A percentile compares a stretch with the other conserved stretches of the same genome.
Evolutionary conservation across 306 rosid genomes (phyloP).

Genomic region (Cicer chorassanicum): DNA sequence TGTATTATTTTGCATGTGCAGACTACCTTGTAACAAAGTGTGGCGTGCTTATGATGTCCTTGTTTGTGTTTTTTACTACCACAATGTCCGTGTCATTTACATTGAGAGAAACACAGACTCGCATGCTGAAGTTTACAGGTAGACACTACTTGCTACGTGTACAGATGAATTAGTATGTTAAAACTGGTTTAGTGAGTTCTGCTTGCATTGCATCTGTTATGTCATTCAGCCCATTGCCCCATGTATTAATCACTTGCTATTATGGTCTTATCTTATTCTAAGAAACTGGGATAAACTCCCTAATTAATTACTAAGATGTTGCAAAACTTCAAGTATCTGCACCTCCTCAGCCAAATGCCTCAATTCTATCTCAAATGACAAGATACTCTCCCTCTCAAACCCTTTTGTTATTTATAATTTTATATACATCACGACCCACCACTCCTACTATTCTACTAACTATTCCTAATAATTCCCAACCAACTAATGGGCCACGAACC

Average conservation of each 20-base stretch:
- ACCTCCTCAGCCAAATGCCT: slow-evolving; percentile 11
- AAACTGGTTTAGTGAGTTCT: slow-evolving; percentile 30
- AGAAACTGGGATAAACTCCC: slow-evolving; percentile 1
- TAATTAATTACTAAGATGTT: not conserved
- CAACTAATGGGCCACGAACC: not conserved
- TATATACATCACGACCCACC: not conserved
- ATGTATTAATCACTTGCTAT: slow-evolving; percentile 28
- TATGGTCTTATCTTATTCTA: slow-evolving; percentile 2
- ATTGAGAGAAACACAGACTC: slow-evolving; percentile 97
- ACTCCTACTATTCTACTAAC: not conserved
- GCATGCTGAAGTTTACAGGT: slow-evolving; percentile 99
- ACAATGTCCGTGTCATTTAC: slow-evolving; percentile 99
- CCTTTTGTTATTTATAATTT: not conserved
- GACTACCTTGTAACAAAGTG: slow-evolving; percentile 97
- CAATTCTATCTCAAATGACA: not conserved
- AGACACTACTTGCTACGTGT: slow-evolving; percentile 39
- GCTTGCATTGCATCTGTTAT: slow-evolving; percentile 22
- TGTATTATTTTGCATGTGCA: slow-evolving; percentile 51
- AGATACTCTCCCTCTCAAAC: not conserved
- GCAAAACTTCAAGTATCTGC: not conserved
- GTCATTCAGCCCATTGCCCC: slow-evolving; percentile 32
- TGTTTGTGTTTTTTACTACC: slow-evolving; percentile 96
- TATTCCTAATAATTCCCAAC: slow-evolving; percentile 3
- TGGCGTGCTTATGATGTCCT: slow-evolving; percentile 99
- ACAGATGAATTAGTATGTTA: slow-evolving; percentile 18